Evolutionary conservation across 2,329 filamentous ascomycete species (phyloP).

Genomic region (Thelonectria discophora): DNA sequence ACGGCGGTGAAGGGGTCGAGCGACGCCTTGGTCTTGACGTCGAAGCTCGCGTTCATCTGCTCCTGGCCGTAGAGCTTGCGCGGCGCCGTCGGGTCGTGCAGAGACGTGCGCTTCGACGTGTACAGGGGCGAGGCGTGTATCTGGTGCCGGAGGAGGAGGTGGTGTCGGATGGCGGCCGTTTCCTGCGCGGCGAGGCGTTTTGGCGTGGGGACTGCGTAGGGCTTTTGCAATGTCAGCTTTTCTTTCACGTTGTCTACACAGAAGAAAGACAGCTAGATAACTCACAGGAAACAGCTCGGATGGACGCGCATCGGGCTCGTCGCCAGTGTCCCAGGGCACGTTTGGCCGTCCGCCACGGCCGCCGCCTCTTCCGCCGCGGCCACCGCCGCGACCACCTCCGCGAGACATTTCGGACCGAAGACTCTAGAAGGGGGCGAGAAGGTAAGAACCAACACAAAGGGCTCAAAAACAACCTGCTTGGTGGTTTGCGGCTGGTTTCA

Average conservation of each 20-base stretch:
- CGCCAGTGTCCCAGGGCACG: slow-evolving; percentile 62
- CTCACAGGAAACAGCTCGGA: slow-evolving; percentile 68
- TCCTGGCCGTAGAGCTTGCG: slow-evolving; percentile 62
- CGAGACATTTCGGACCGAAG: slow-evolving; percentile 57
- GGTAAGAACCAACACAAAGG: too few relatives aligned
- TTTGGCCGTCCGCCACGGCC: slow-evolving; percentile 56
- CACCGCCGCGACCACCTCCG: slow-evolving; percentile 62
- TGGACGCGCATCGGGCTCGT: slow-evolving; percentile 65
- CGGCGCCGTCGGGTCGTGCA: slow-evolving; percentile 51
- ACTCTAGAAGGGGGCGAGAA: too few relatives aligned
- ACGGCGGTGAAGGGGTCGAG: slow-evolving; percentile 67
- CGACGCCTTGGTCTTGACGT: slow-evolving; percentile 63
- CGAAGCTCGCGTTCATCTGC: slow-evolving; percentile 67
- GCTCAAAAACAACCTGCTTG: too few relatives aligned
- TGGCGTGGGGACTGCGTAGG: slow-evolving; percentile 59
- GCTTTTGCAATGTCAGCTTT: slow-evolving; percentile 51
- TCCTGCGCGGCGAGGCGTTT: slow-evolving; percentile 56
- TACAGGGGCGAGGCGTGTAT: slow-evolving; percentile 65
- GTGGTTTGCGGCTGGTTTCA: not conserved
- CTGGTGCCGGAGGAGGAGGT: slow-evolving; percentile 65
- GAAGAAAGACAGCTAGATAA: slow-evolving; percentile 6
- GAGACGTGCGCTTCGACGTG: slow-evolving; percentile 60
- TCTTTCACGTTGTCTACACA: not conserved
- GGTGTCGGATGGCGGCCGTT: slow-evolving; percentile 57
- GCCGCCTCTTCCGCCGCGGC: slow-evolving; percentile 60